Evolutionary conservation across 1,284 basidiomycete species (phyloP), one percentile per base, ranked within the genome.

Genomic region (Psilocybe mexicana): DNA sequence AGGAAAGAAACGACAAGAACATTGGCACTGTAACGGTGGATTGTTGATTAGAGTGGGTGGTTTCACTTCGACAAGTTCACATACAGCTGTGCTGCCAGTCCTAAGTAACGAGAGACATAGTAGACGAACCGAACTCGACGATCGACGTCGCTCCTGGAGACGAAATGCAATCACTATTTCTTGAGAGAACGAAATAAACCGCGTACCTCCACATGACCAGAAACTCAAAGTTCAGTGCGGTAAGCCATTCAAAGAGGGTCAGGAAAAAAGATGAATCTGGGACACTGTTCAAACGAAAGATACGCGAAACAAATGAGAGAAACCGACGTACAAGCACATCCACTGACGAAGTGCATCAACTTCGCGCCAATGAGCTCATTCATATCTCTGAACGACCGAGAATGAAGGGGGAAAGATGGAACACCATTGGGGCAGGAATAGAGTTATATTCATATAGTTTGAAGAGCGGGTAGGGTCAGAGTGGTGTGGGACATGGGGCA

Each of bases 151-250:
- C 45, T 55, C 23, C 52, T 62, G 43, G 18, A 2, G 4, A 18
- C 28, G 25, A 25, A 42, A 43, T 18, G 18, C 18, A 18, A 10
- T 11, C 14, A 35, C n/a, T 25, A 18, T 38, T 52, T 8, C 14
- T 50, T 26, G 25, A 18, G 23, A 52, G 33, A 14, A 10, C 12
- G 2, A 14, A 43, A 40, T 23, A 36, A 12, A n/a, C n/a, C 3
- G 10, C 44, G 36, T 43, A 64, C 65, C 49, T 42, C 61, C 60
- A 63, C 18, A 63, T 48, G 30, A 56, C 47, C 4, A 45, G 43
- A 5, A 63, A 36, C 43, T 66, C 65, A 53, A 63, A 63, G 23
- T 58, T 48, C 11, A 66, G 33, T 35, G 46, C 58, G 6, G 54
- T 51, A 14, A 60, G 7, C 59, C 60, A 61, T 35, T 66, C 65